These are phyloP conservation scores for Periglandula ipomoeae DNA, from an alignment of 2,329 filamentous ascomycete species.

Conservation along the genomic window DNA sequence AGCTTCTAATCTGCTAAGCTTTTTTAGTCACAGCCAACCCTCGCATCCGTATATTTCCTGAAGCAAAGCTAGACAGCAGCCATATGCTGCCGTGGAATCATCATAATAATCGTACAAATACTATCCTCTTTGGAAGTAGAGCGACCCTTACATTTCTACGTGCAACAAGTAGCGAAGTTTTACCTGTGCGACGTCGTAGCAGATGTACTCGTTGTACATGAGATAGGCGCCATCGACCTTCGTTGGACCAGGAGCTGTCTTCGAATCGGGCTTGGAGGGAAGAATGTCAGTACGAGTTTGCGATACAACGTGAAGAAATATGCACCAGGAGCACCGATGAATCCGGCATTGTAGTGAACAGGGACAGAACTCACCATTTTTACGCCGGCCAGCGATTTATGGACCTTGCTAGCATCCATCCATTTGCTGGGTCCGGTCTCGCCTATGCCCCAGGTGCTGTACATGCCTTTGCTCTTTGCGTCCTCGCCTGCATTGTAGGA, in stretches of 20 bases:
- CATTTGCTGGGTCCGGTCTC: constrained; percentile 53
- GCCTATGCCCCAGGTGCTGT: constrained; percentile 65
- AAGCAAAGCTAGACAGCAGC: no score
- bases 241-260: constrained; percentile 36
- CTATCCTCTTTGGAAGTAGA: no score
- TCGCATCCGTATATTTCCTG: no score
- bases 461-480: constrained; percentile 49
- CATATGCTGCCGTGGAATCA: no score
- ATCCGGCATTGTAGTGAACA: neutral
- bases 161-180: constrained; percentile 61
- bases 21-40: no score
- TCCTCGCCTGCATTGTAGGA: constrained; percentile 55
- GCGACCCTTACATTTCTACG: constrained; percentile 37
- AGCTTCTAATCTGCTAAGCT: no score
- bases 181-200: constrained; percentile 61
- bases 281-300: no score
- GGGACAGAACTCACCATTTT: constrained; percentile 49
- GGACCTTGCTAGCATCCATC: constrained; percentile 65
- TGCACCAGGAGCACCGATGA: no score
- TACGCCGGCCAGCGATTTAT: constrained; percentile 56
- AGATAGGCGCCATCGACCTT: constrained; percentile 37
- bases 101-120: no score
- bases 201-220: constrained; percentile 66
- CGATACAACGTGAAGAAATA: no score
- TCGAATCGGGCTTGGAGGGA: constrained; percentile 38